Percentiles rank a stretch among this genome's conserved stretches.
phyloP scores from a whole-genome alignment of 148 eudicot genomes.

The Cornus kousa region DNA sequence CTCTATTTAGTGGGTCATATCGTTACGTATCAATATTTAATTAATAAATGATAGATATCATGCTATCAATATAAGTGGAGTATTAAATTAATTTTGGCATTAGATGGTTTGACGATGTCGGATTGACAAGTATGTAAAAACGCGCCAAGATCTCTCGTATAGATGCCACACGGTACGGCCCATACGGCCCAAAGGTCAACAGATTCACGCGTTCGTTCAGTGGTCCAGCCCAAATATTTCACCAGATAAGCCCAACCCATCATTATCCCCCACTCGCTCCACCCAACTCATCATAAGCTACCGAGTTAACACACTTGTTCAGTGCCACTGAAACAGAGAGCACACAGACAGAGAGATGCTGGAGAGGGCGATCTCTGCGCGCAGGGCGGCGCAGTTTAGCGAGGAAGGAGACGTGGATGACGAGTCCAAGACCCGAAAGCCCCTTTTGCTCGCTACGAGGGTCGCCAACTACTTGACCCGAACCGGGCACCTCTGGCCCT shows the following conservation, averaged over 20 bases:
- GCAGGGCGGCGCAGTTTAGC: conserved; percentile 37
- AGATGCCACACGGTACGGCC: too few relatives aligned
- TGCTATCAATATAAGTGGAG: too few relatives aligned
- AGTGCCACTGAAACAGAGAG: not conserved
- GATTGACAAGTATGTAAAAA: too few relatives aligned
- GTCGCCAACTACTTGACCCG: conserved; percentile 56
- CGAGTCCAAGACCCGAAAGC: conserved; percentile 78
- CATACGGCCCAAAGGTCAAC: too few relatives aligned
- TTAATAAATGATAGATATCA: too few relatives aligned
- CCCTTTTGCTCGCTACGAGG: conserved; percentile 39
- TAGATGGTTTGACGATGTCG: too few relatives aligned
- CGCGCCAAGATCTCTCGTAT: too few relatives aligned
- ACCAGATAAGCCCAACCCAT: not conserved
- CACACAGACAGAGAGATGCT: conserved; percentile 17
- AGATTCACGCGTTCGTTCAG: not conserved
- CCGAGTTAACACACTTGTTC: not conserved
- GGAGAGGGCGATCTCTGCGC: conserved; percentile 55
- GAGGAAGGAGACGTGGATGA: conserved; percentile 30
- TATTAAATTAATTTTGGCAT: too few relatives aligned
- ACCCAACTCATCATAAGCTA: not conserved
- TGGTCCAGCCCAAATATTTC: not conserved
- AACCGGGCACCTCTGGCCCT: conserved; percentile 56
- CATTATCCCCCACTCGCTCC: not conserved
- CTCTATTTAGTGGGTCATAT: too few relatives aligned
- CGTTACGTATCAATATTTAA: too few relatives aligned